Conservation (phyloP, 2,329 filamentous ascomycete genomes). For the Arthrobotrys sphaeroides region DNA sequence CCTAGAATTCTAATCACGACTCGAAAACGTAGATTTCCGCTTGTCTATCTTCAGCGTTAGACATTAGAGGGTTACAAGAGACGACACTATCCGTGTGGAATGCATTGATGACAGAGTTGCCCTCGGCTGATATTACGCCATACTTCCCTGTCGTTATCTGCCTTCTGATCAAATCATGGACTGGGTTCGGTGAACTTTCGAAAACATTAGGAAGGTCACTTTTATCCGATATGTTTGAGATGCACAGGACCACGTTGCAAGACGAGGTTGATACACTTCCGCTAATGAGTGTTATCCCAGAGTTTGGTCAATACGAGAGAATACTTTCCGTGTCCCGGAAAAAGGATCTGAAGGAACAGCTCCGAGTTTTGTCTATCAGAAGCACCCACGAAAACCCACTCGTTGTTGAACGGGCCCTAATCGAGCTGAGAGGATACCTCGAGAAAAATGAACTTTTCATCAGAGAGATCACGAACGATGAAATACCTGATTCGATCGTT, state of each 20-base stretch:
- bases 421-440: conserved; percentile 79
- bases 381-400: conserved; percentile 84
- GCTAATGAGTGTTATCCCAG: conserved; percentile 75
- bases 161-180: conserved; percentile 84
- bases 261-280: conserved; percentile 79
- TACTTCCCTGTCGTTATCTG: conserved; percentile 90
- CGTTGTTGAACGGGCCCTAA: conserved; percentile 82
- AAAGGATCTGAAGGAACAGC: conserved; percentile 73
- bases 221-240: conserved; percentile 72
- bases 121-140: conserved; percentile 79
- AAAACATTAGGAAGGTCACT: conserved; percentile 70
- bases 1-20: background rate
- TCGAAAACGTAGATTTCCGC: conserved; percentile 76
- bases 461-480: conserved; percentile 80
- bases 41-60: conserved; percentile 85
- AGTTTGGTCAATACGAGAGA: conserved; percentile 73
- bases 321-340: conserved; percentile 74
- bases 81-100: conserved; percentile 86
- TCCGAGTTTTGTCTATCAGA: conserved; percentile 76
- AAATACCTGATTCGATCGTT: conserved; percentile 81
- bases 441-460: conserved; percentile 77
- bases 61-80: conserved; percentile 77
- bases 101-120: conserved; percentile 77
- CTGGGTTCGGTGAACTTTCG: conserved; percentile 70
- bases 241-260: conserved; percentile 70